Conservation (phyloP, 2,329 filamentous ascomycete species). For the Westerdykella sp. region DNA sequence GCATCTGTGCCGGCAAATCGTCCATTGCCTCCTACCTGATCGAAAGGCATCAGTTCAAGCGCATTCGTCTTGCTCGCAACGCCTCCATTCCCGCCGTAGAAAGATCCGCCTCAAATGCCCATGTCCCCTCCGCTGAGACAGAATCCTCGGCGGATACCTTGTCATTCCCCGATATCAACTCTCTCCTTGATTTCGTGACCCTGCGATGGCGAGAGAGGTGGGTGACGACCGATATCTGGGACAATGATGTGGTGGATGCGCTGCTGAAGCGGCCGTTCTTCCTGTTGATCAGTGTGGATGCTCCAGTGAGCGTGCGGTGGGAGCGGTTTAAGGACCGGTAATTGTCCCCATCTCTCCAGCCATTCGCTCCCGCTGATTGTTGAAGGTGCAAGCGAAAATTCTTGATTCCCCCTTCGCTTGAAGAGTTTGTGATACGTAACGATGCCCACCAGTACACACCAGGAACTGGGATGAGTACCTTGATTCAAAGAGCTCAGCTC, state of each 20-base stretch:
- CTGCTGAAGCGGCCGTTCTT: constrained; percentile 83
- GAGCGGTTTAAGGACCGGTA: constrained; percentile 61
- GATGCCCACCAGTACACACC: constrained; percentile 72
- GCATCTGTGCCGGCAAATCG: constrained; percentile 88
- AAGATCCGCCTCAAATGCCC: constrained; percentile 37
- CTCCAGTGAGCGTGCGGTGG: constrained; percentile 79
- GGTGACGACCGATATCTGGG: constrained; percentile 78
- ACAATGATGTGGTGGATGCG: constrained; percentile 65
- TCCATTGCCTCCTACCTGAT: constrained; percentile 84
- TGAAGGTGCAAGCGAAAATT: constrained; percentile 45
- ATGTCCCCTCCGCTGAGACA: constrained; percentile 23
- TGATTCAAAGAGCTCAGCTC: constrained; percentile 76
- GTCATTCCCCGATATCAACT: constrained; percentile 49
- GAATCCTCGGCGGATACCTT: constrained; percentile 20
- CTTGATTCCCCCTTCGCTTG: constrained; percentile 48
- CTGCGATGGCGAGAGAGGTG: constrained; percentile 75
- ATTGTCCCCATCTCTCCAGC: constrained; percentile 3
- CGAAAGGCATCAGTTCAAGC: constrained; percentile 73
- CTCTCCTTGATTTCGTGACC: constrained; percentile 79
- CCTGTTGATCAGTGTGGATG: constrained; percentile 84
- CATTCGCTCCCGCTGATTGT: not conserved
- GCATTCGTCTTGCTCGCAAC: constrained; percentile 54
- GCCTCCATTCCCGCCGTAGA: constrained; percentile 37
- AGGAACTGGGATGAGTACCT: constrained; percentile 59
- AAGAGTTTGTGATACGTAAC: constrained; percentile 55